A percentile compares a stretch with the other conserved stretches of the same genome.
These are phyloP conservation scores for Guadua angustifolia DNA, from an alignment of 176 grass and related monocot species.

Conservation along the genomic window DNA sequence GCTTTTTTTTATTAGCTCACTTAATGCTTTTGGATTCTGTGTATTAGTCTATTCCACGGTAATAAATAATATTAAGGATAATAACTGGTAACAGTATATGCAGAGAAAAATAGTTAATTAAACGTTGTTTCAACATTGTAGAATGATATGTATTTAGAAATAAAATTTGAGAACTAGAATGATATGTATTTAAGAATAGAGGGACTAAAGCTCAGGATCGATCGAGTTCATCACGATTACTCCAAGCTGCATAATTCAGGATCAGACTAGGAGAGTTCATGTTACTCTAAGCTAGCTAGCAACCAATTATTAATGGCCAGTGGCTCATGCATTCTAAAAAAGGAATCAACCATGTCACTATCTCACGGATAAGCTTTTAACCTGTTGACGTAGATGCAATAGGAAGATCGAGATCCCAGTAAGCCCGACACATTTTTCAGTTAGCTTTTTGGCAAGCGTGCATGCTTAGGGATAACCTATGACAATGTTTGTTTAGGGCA, in stretches of 20 bases:
- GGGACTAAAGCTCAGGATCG: not conserved
- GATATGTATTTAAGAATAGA: no score
- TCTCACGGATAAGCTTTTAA: conserved; percentile 34
- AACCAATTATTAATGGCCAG: conserved; percentile 4
- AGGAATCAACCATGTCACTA: not conserved
- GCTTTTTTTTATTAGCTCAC: no score
- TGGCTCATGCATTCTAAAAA: conserved; percentile 31
- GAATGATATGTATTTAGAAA: no score
- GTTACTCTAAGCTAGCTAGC: not conserved
- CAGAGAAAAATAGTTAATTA: no score
- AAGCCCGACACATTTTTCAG: not conserved
- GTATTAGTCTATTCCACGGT: no score
- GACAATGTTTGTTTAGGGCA: not conserved
- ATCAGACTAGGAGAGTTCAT: no score
- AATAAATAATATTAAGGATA: no score
- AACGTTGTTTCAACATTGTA: no score
- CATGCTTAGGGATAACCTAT: conserved; percentile 45
- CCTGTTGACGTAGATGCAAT: not conserved
- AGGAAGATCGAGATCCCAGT: not conserved
- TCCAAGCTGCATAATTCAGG: no score
- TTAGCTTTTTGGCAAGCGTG: conserved; percentile 30
- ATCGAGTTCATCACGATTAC: not conserved
- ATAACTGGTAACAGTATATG: no score
- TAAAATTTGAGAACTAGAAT: no score
- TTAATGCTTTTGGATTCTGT: no score